A percentile compares a stretch with the other conserved stretches of the same genome.
phyloP scores from a whole-genome alignment of 345 rosid species.

The Moricandia arvensis region DNA sequence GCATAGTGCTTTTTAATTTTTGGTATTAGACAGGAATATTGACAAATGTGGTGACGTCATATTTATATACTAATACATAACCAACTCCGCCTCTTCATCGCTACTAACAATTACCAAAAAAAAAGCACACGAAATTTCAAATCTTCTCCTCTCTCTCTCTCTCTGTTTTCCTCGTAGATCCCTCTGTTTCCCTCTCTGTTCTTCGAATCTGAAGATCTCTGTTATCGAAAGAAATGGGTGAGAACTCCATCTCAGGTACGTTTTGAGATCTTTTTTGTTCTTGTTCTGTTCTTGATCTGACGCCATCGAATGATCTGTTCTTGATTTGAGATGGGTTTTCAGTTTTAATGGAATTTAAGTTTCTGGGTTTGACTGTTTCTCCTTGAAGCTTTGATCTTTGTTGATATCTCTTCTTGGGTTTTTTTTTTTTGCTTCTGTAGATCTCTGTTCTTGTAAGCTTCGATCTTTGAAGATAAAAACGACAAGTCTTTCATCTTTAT shows the following conservation, averaged over 20 bases:
- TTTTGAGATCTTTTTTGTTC: conserved; percentile 4
- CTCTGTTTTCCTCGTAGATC: conserved; percentile 21
- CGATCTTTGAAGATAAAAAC: background rate
- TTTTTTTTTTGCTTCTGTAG: conserved; percentile 2
- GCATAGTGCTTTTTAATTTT: background rate
- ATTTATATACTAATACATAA: conserved; percentile 24
- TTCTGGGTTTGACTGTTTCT: conserved; percentile 26
- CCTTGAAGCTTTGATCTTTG: conserved; percentile 31
- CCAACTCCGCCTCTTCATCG: conserved; percentile 35
- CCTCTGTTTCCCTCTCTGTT: conserved; percentile 20
- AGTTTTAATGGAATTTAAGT: background rate
- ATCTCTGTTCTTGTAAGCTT: conserved; percentile 15
- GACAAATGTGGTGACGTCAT: conserved; percentile 19
- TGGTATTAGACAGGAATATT: background rate
- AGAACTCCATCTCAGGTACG: conserved; percentile 43
- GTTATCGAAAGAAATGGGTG: conserved; percentile 45
- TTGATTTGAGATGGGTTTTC: conserved; percentile 19
- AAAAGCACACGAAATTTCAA: background rate
- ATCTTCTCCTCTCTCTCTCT: background rate
- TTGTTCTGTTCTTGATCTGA: conserved; percentile 26
- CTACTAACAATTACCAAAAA: conserved; percentile 15
- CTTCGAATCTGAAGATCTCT: conserved; percentile 17
- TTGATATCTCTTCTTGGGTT: conserved; percentile 12
- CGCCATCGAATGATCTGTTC: background rate
- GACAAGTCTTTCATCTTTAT: background rate